Base-by-base conservation (phyloP, 1,284 basidiomycete species). In the Ceratobasidium sp. region DNA sequence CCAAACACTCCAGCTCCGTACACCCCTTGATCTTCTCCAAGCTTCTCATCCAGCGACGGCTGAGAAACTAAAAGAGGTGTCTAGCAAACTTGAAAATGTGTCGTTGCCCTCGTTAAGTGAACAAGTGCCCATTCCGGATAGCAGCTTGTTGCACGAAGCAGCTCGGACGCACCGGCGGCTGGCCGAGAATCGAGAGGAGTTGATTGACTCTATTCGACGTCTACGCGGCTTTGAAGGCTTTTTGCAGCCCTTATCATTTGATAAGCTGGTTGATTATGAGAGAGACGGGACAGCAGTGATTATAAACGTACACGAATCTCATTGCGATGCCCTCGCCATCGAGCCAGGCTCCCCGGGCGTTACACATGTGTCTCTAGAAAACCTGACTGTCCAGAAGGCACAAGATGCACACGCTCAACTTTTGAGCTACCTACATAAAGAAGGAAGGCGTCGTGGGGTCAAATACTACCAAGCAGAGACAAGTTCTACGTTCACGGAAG, bases 1-100 rank as follows among this genome's bases (percentile, higher is more conserved):
- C 17, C 76, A 76, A 31, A 49, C 31, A 4, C 11, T 33, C 1
- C 37, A 35, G 33, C 67, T 60, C 13, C 54, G 76, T 10, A 68
- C 65, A 17, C 49, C 65, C 2, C n/a, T 54, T 3, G 65, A 68
- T 54, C 8, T 49, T 0, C 65, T 68, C 5, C 15, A 47, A 15
- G 65, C 35, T 0, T 5, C 11, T 33, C 6, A 68, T 39, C 65
- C 47, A 8, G 28, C 26, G 8, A 15, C 61, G 23, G 66, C 76
- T 10, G 39, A 45, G 20, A 23, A 64, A 13, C 58, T 76, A 6
- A 15, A 54, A 47, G 5, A 35, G 3, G 26, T 71, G 2, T 20
- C 37, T 8, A 17, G 1, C 8, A 1, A 45, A n/a, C 31, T 76
- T 1, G 66, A 76, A 1, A 4, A 58, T 23, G 33, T 39, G 6